Evolutionary conservation across 192 early-diverging fungal species (phyloP).

Genomic region (Radiomyces spectabilis): DNA sequence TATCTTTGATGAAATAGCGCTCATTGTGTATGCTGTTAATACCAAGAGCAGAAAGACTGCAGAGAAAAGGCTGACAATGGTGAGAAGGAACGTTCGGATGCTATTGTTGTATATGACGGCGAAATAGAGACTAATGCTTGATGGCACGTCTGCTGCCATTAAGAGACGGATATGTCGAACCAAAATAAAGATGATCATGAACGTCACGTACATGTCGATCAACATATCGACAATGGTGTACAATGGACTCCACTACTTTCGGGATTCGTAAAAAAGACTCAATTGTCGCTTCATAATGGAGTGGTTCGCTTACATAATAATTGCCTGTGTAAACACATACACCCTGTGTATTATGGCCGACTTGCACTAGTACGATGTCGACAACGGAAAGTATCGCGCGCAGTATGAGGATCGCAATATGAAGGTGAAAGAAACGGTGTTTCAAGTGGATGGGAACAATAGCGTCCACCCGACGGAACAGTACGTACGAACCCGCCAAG

Average conservation of each 20-base stretch:
- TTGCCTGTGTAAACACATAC: constrained; percentile 17
- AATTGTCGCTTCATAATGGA: background rate
- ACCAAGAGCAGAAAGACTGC: constrained; percentile 17
- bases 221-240: constrained; percentile 21
- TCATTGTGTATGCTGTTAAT: background rate
- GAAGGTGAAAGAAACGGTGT: background rate
- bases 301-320: constrained; percentile 6
- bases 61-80: constrained; percentile 19
- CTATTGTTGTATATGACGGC: constrained; percentile 13
- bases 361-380: constrained; percentile 5
- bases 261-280: background rate
- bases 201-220: constrained; percentile 18
- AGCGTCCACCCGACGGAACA: constrained; percentile 7
- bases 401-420: background rate
- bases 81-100: constrained; percentile 10
- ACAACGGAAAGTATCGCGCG: constrained; percentile 4
- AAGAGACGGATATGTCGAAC: constrained; percentile 10
- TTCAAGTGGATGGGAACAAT: constrained; percentile 13
- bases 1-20: background rate
- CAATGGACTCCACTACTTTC: constrained; percentile 15
- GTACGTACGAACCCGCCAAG: constrained; percentile 9
- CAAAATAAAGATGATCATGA: constrained; percentile 8
- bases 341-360: background rate
- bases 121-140: constrained; percentile 11
- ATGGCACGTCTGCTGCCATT: background rate